Conservation (phyloP, 305 asterid species). For the Rubia occidens region DNA sequence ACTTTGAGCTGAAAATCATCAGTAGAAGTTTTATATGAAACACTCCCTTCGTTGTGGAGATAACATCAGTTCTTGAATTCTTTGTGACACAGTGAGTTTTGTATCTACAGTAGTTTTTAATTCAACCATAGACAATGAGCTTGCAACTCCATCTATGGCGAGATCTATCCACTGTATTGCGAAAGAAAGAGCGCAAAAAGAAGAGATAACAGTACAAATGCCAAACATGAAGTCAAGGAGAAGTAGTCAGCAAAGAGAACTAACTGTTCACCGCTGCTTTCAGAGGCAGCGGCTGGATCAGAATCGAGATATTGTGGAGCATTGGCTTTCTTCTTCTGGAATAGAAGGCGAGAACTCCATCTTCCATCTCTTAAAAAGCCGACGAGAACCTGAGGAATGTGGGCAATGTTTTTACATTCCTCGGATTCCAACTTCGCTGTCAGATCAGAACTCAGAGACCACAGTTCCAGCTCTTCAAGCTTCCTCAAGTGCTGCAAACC, state of each 20-base stretch:
- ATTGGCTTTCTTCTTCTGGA: background rate
- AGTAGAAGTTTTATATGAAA: too few species aligned
- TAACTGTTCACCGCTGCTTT: background rate
- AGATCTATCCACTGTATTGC: background rate
- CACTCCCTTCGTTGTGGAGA: too few species aligned
- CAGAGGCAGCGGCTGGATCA: background rate
- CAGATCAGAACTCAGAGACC: constrained; percentile 1
- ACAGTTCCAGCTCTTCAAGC: background rate
- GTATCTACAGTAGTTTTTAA: too few species aligned
- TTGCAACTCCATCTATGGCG: too few species aligned
- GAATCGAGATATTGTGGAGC: background rate
- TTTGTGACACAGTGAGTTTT: too few species aligned
- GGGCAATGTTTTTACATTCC: background rate
- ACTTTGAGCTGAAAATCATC: too few species aligned
- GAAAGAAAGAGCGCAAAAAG: background rate
- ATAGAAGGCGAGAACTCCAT: background rate
- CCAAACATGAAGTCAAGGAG: background rate
- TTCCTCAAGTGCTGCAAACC: constrained; percentile 1
- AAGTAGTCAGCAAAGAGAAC: background rate
- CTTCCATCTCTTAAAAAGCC: background rate
- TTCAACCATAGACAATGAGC: too few species aligned
- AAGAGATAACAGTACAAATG: background rate
- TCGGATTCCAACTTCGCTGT: background rate
- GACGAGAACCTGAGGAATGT: background rate
- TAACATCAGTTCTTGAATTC: too few species aligned